phyloP scores from a whole-genome alignment of 306 rosid genomes.

The Alnus glutinosa region DNA sequence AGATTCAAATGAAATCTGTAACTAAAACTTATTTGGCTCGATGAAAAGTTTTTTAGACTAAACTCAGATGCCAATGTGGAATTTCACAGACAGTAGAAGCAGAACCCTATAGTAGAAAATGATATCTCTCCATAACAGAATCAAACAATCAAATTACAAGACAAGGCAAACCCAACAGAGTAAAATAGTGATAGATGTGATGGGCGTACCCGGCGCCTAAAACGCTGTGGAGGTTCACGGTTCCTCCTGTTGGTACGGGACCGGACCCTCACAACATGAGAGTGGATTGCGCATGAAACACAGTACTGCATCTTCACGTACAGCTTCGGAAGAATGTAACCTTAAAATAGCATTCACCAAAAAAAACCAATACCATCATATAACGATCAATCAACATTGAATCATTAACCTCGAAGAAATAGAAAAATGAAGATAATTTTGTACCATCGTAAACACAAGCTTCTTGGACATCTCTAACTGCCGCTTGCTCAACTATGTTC shows the following conservation, averaged over 20 bases:
- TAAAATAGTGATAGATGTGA: background rate
- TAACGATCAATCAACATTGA: background rate
- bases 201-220: slow-evolving; percentile 73
- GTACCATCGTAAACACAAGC: slow-evolving; percentile 89
- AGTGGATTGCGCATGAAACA: slow-evolving; percentile 94
- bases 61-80: background rate
- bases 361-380: background rate
- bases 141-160: background rate
- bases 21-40: background rate
- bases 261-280: slow-evolving; percentile 94
- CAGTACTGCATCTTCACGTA: slow-evolving; percentile 98
- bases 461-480: slow-evolving; percentile 94
- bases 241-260: slow-evolving; percentile 81
- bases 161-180: background rate
- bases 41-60: background rate
- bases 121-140: background rate
- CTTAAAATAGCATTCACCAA: slow-evolving; percentile 32
- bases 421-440: background rate
- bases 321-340: slow-evolving; percentile 84
- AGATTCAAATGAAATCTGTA: background rate
- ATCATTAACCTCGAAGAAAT: background rate
- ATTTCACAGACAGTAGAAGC: background rate
- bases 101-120: background rate
- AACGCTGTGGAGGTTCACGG: slow-evolving; percentile 87
- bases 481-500: slow-evolving; percentile 98